Evolutionary conservation across 306 rosid species (phyloP).

Genomic region (Abrus precatorius): DNA sequence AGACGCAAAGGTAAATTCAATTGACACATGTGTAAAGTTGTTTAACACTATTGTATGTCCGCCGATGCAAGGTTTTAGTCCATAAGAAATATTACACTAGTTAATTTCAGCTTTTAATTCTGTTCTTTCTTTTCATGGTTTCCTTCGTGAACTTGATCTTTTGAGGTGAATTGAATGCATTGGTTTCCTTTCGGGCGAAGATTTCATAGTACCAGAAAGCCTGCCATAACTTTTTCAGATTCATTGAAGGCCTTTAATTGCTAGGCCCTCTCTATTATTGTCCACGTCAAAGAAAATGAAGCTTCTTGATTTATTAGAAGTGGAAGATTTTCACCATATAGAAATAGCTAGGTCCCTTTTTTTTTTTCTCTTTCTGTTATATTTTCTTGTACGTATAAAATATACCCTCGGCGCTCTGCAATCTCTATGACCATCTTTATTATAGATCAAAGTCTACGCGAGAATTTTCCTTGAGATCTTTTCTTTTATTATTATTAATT

Average conservation of each 20-base stretch:
- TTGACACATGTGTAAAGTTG: background rate
- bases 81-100: background rate
- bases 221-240: slow-evolving; percentile 69
- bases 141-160: slow-evolving; percentile 33
- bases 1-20: slow-evolving; percentile 47
- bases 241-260: slow-evolving; percentile 75
- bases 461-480: slow-evolving; percentile 2
- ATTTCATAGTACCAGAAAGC: slow-evolving; percentile 66
- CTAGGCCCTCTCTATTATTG: slow-evolving; percentile 75
- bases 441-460: slow-evolving; percentile 8
- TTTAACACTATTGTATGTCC: background rate
- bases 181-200: slow-evolving; percentile 61
- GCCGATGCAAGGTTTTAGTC: background rate
- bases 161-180: slow-evolving; percentile 71
- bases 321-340: slow-evolving; percentile 41
- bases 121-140: slow-evolving; percentile 5
- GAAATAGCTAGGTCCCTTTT: background rate
- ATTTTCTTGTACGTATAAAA: background rate
- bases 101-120: background rate
- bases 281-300: slow-evolving; percentile 44
- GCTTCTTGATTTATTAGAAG: slow-evolving; percentile 16
- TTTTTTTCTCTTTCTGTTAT: background rate
- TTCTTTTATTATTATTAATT: background rate
- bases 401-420: background rate
- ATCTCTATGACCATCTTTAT: slow-evolving; percentile 26